A percentile compares a stretch with the other conserved stretches of the same genome.
phyloP scores from a whole-genome alignment of 176 grass and related monocot species.

The Elymus sibiricus region DNA sequence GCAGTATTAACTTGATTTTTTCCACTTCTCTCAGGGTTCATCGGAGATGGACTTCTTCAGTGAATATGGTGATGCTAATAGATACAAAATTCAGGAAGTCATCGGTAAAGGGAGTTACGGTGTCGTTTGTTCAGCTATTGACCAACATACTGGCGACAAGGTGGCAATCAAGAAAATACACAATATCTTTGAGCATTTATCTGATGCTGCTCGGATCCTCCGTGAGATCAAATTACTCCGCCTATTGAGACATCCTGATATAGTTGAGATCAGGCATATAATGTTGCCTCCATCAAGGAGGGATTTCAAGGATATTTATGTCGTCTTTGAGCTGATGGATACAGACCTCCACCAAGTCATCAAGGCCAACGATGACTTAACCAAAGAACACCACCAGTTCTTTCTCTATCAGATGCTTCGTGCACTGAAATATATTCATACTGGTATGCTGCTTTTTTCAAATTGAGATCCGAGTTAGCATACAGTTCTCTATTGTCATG shows the following conservation, averaged over 20 bases:
- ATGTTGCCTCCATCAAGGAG: slow-evolving; percentile 87
- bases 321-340: slow-evolving; percentile 97
- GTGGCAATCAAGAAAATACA: slow-evolving; percentile 98
- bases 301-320: slow-evolving; percentile 98
- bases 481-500: background rate
- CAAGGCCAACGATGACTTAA: slow-evolving; percentile 97
- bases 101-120: slow-evolving; percentile 96
- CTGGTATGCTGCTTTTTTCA: slow-evolving; percentile 43
- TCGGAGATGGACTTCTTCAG: slow-evolving; percentile 91
- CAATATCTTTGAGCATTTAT: slow-evolving; percentile 92
- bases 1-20: background rate
- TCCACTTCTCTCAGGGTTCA: slow-evolving; percentile 59
- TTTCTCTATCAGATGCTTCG: slow-evolving; percentile 99
- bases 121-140: slow-evolving; percentile 89
- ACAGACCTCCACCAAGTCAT: slow-evolving; percentile 98
- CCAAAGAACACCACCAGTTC: slow-evolving; percentile 89
- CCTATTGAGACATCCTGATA: slow-evolving; percentile 84
- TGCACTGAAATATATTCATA: slow-evolving; percentile 93
- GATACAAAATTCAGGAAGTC: slow-evolving; percentile 93
- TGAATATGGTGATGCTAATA: slow-evolving; percentile 86
- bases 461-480: background rate
- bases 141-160: slow-evolving; percentile 82
- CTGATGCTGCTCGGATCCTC: slow-evolving; percentile 84
- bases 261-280: slow-evolving; percentile 96
- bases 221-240: slow-evolving; percentile 95